phyloP scores from a whole-genome alignment of 768 basidiomycete species.

The Macrocybe gigantea region DNA sequence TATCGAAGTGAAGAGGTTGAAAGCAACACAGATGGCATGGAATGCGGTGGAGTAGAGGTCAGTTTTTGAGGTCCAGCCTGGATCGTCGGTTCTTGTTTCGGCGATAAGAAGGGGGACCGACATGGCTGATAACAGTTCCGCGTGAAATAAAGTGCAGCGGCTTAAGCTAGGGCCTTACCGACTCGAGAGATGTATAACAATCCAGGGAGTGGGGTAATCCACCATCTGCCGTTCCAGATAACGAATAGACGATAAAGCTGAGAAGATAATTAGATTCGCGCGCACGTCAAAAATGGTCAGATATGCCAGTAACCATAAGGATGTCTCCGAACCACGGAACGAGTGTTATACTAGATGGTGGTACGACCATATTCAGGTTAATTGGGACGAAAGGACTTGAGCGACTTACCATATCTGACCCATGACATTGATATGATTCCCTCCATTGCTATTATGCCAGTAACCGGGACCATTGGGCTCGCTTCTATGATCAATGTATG shows the following conservation, averaged over 20 bases:
- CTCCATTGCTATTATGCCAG: constrained; percentile 5
- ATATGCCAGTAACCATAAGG: constrained; percentile 11
- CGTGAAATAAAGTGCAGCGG: neutral
- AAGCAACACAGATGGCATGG: constrained; percentile 14
- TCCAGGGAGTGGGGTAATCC: constrained; percentile 9
- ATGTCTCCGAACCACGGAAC: constrained; percentile 16
- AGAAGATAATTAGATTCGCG: neutral
- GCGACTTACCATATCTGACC: constrained; percentile 12
- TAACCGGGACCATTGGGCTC: constrained; percentile 1
- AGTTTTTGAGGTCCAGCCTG: constrained; percentile 6
- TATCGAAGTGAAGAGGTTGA: constrained; percentile 13
- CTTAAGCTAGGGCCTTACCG: constrained; percentile 4
- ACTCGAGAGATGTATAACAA: constrained; percentile 11
- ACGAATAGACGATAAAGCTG: constrained; percentile 14
- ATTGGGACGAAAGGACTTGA: neutral
- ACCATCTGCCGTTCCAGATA: constrained; percentile 11
- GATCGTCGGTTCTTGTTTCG: constrained; percentile 6
- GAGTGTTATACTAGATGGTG: constrained; percentile 6
- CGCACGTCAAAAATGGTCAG: too few relatives aligned
- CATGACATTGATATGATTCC: constrained; percentile 11
- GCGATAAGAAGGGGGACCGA: constrained; percentile 15
- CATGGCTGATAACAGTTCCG: constrained; percentile 9
- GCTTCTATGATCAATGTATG: constrained; percentile 10
- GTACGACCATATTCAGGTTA: neutral
- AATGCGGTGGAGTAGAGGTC: constrained; percentile 9